These are phyloP conservation scores for Geopyxis carbonaria DNA, from an alignment of 495 filamentous ascomycete genomes.

Conservation along the genomic window DNA sequence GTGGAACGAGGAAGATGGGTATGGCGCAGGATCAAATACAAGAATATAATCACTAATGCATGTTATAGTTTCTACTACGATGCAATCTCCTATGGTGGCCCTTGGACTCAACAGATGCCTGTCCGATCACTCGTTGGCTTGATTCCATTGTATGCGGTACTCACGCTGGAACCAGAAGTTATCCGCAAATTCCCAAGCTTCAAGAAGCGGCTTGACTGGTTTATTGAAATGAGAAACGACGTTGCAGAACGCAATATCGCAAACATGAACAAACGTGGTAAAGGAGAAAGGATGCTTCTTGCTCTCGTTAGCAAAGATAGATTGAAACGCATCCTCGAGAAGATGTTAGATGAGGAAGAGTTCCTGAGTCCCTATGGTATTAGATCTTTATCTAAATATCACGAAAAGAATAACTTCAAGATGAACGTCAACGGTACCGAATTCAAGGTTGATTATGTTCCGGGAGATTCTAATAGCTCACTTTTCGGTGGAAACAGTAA, in stretches of 20 bases:
- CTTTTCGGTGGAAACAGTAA: slow-evolving; percentile 96
- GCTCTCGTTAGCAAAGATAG: slow-evolving; percentile 81
- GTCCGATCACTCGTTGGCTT: slow-evolving; percentile 82
- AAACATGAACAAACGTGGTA: slow-evolving; percentile 72
- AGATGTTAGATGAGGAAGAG: slow-evolving; percentile 88
- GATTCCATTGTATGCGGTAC: slow-evolving; percentile 79
- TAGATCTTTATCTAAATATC: slow-evolving; percentile 81
- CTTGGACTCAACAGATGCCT: slow-evolving; percentile 79
- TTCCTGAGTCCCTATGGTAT: slow-evolving; percentile 85
- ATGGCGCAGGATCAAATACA: no score
- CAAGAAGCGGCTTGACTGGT: slow-evolving; percentile 84
- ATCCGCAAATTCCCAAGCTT: slow-evolving; percentile 87
- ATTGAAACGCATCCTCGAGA: slow-evolving; percentile 63
- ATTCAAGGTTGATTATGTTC: slow-evolving; percentile 77
- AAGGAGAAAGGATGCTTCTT: slow-evolving; percentile 69
- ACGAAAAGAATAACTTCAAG: slow-evolving; percentile 74
- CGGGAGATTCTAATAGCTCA: slow-evolving; percentile 83
- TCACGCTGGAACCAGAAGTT: slow-evolving; percentile 82
- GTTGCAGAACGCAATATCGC: slow-evolving; percentile 83
- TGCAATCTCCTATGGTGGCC: slow-evolving; percentile 86
- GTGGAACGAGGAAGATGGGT: slow-evolving; percentile 85
- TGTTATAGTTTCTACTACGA: slow-evolving; percentile 78
- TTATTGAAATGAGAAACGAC: slow-evolving; percentile 68
- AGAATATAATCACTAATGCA: no score
- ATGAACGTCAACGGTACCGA: slow-evolving; percentile 91